These are phyloP conservation scores for Solanum appendiculatum DNA, from an alignment of 257 asterid species.

Conservation along the genomic window DNA sequence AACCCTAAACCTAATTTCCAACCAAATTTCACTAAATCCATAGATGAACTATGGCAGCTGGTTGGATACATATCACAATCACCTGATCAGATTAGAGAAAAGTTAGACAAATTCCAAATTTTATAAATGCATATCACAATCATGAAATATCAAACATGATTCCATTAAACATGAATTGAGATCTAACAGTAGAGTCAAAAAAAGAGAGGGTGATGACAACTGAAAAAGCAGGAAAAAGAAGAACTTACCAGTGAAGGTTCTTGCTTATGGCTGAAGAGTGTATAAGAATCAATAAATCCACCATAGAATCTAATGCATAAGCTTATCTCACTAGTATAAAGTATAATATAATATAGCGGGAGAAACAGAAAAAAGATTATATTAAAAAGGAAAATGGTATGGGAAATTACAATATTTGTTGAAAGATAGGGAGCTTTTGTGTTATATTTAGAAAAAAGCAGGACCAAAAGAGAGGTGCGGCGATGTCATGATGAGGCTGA, in stretches of 20 bases:
- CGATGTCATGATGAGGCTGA: slow-evolving; percentile 3
- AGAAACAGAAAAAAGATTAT: background rate
- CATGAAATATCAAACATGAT: background rate
- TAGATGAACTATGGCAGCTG: slow-evolving; percentile 12
- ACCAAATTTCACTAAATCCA: slow-evolving; percentile 13
- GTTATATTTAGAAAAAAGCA: background rate
- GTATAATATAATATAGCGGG: background rate
- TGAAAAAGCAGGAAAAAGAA: background rate
- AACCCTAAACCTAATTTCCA: slow-evolving; percentile 16
- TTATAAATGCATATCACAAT: no score
- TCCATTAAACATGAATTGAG: background rate
- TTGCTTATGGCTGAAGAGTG: background rate
- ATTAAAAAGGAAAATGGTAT: background rate
- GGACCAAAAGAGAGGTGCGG: background rate
- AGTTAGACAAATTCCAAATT: background rate
- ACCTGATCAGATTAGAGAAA: slow-evolving; percentile 1
- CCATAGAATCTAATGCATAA: background rate
- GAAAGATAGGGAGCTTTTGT: slow-evolving; percentile 11
- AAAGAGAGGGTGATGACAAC: background rate
- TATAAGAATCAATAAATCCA: slow-evolving; percentile 16
- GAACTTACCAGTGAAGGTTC: slow-evolving; percentile 37
- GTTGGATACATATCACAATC: slow-evolving; percentile 44
- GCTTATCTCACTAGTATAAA: background rate
- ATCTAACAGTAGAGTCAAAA: background rate
- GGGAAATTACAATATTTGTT: background rate